Conservation (phyloP, 2,329 filamentous ascomycete species). For the Blastomyces emzantsi region DNA sequence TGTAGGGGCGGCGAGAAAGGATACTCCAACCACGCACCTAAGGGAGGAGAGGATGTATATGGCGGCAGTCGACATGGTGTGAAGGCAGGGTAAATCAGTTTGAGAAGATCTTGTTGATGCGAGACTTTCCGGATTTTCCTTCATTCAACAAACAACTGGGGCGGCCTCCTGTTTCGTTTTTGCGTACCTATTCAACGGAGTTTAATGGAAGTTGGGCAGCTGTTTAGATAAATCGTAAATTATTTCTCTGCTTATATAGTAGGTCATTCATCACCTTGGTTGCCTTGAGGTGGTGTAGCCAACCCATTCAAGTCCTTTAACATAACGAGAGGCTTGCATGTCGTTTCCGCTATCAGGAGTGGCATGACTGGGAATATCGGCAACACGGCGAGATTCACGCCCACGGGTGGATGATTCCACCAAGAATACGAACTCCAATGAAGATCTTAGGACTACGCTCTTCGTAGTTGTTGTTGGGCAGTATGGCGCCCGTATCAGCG, state of each 20-base stretch:
- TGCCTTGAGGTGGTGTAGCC: background rate
- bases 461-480: background rate
- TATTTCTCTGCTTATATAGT: background rate
- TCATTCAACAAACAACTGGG: background rate
- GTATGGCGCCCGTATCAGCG: background rate
- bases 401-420: background rate
- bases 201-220: background rate
- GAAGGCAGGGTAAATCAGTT: background rate
- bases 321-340: conserved; percentile 1
- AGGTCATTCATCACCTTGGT: background rate
- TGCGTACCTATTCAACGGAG: background rate
- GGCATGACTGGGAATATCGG: background rate
- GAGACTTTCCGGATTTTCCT: background rate
- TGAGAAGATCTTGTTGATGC: background rate
- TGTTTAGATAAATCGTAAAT: background rate
- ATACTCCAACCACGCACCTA: background rate
- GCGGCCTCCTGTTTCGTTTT: background rate
- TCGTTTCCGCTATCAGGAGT: background rate
- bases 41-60: background rate
- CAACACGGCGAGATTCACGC: background rate
- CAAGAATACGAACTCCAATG: background rate
- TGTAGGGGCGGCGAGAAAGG: background rate
- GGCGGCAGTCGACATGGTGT: background rate
- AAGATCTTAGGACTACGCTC: background rate
- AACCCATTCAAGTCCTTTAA: background rate